Percentiles rank a stretch among this genome's conserved stretches.
Conservation (phyloP, 164 flowering plant species). For the Protea cynaroides region DNA sequence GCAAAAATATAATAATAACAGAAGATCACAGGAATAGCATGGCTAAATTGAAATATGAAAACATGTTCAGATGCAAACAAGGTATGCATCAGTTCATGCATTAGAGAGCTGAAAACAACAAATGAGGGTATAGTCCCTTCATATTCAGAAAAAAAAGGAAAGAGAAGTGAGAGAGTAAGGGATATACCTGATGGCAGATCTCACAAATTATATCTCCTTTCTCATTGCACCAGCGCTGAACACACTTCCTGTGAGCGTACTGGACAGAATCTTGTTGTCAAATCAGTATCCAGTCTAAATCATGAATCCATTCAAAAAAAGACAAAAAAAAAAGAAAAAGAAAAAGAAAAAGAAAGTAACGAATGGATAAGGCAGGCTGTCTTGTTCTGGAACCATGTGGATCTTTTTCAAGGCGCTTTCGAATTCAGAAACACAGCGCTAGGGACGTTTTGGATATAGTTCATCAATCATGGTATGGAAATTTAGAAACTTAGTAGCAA, state of each 20-base stretch:
- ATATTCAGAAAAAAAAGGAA: neutral
- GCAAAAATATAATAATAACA: too few relatives aligned
- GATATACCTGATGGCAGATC: constrained; percentile 54
- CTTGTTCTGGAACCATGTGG: too few relatives aligned
- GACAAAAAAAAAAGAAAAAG: too few relatives aligned
- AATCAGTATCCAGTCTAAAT: neutral
- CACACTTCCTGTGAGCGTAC: constrained; percentile 71
- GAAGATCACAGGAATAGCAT: neutral
- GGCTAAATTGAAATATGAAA: neutral
- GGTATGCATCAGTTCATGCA: neutral
- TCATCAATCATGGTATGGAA: too few relatives aligned
- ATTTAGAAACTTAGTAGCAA: too few relatives aligned
- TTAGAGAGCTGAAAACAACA: neutral
- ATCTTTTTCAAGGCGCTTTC: too few relatives aligned
- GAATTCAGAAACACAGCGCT: too few relatives aligned
- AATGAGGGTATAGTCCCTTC: neutral
- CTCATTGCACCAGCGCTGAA: constrained; percentile 69
- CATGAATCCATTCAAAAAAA: neutral
- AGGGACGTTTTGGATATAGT: too few relatives aligned
- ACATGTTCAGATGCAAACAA: neutral
- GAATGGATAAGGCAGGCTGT: too few relatives aligned
- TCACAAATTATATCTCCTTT: constrained; percentile 61
- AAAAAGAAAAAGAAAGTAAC: too few relatives aligned
- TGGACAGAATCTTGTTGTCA: constrained; percentile 18
- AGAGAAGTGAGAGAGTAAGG: neutral